Conservation (phyloP, 2,329 filamentous ascomycete species). For the Alternaria sp. region DNA sequence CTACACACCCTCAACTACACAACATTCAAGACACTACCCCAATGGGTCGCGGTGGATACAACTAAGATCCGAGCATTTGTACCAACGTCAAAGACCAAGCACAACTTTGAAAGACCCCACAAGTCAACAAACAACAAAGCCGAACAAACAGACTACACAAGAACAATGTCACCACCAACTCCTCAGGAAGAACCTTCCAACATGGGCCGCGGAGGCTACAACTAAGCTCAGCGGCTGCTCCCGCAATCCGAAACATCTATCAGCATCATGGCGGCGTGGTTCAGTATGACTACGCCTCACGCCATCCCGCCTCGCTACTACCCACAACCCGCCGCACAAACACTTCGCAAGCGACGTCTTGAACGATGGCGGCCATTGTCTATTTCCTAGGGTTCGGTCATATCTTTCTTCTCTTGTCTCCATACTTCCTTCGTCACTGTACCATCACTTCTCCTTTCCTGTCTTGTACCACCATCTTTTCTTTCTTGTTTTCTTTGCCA, state of each 20-base stretch:
- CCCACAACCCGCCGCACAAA: slow-evolving; percentile 23
- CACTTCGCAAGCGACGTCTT: slow-evolving; percentile 37
- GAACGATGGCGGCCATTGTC: slow-evolving; percentile 34
- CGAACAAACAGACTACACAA: neutral
- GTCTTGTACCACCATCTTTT: neutral
- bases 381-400: neutral
- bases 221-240: slow-evolving; percentile 31
- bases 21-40: slow-evolving; percentile 11
- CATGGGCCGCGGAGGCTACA: slow-evolving; percentile 50
- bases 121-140: slow-evolving; percentile 27
- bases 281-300: slow-evolving; percentile 8
- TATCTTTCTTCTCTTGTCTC: neutral
- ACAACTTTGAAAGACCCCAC: slow-evolving; percentile 2
- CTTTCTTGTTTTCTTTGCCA: neutral
- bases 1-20: slow-evolving; percentile 10
- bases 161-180: slow-evolving; percentile 13
- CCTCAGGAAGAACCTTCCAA: slow-evolving; percentile 20
- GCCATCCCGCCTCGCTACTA: slow-evolving; percentile 15
- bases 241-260: slow-evolving; percentile 19
- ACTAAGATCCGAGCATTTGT: slow-evolving; percentile 36
- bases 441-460: slow-evolving; percentile 6
- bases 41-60: slow-evolving; percentile 54
- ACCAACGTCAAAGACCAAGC: slow-evolving; percentile 12
- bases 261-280: slow-evolving; percentile 2
- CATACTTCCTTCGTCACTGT: slow-evolving; percentile 2